Conservation (phyloP, 345 rosid species). For the Citrus inodora region DNA sequence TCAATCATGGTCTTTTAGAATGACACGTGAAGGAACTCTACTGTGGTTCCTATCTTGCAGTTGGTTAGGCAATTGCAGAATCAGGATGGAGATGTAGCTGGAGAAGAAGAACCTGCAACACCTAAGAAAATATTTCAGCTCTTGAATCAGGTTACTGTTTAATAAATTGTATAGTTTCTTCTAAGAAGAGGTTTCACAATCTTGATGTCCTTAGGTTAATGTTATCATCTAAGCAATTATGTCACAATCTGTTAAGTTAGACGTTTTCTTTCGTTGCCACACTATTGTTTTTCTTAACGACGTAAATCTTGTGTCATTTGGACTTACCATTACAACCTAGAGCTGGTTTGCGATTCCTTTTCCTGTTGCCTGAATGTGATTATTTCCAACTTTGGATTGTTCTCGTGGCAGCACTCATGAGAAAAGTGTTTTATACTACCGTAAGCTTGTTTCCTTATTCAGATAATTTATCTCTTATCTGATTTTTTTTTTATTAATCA, state of each 20-base stretch:
- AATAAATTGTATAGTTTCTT: neutral
- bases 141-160: conserved; percentile 59
- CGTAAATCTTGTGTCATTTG: neutral
- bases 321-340: neutral
- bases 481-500: neutral
- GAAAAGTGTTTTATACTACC: neutral
- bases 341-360: conserved; percentile 3
- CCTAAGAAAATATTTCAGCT: conserved; percentile 72
- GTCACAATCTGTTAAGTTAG: neutral
- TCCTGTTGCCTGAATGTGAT: neutral
- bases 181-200: neutral
- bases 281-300: neutral
- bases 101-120: conserved; percentile 57
- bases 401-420: neutral
- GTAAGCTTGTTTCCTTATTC: neutral
- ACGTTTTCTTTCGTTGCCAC: neutral
- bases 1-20: neutral
- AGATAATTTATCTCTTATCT: neutral
- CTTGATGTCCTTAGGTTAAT: neutral
- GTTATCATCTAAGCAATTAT: neutral
- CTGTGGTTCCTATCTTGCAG: conserved; percentile 35
- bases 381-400: neutral
- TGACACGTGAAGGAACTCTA: neutral
- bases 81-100: conserved; percentile 64
- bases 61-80: conserved; percentile 67